phyloP scores from a whole-genome alignment of 2,329 filamentous ascomycete genomes.

The Corinectria fuckeliana region DNA sequence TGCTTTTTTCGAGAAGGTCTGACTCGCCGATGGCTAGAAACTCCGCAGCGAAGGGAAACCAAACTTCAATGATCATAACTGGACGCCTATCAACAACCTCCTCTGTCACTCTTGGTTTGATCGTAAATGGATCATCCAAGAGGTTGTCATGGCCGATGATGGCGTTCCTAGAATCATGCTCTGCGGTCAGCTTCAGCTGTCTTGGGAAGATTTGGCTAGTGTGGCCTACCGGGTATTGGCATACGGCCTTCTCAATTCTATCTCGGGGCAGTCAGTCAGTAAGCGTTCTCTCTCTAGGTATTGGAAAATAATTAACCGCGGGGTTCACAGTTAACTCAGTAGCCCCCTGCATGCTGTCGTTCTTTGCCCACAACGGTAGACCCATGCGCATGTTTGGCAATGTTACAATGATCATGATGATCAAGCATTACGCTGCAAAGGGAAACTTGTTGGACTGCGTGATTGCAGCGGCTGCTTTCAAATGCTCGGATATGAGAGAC shows the following conservation, averaged over 20 bases:
- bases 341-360: not conserved
- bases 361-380: not conserved
- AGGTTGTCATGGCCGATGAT: not conserved
- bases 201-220: not conserved
- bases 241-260: not conserved
- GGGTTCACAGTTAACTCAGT: not conserved
- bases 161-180: not conserved
- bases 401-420: not conserved
- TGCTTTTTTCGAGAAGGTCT: not conserved
- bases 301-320: not conserved
- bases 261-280: not conserved
- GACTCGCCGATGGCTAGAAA: not conserved
- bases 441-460: not conserved
- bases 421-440: not conserved
- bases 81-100: not conserved
- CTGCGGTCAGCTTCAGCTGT: not conserved
- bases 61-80: slow-evolving; percentile 1
- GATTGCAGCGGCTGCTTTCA: not conserved
- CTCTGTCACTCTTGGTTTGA: slow-evolving; percentile 6
- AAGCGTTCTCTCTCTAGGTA: not conserved
- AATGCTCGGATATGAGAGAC: not conserved
- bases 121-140: slow-evolving; percentile 10
- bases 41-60: not conserved
- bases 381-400: not conserved
- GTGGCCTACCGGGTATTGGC: not conserved